Conservation (phyloP, 202 grass and related monocot species). For the Panicum virgatum region DNA sequence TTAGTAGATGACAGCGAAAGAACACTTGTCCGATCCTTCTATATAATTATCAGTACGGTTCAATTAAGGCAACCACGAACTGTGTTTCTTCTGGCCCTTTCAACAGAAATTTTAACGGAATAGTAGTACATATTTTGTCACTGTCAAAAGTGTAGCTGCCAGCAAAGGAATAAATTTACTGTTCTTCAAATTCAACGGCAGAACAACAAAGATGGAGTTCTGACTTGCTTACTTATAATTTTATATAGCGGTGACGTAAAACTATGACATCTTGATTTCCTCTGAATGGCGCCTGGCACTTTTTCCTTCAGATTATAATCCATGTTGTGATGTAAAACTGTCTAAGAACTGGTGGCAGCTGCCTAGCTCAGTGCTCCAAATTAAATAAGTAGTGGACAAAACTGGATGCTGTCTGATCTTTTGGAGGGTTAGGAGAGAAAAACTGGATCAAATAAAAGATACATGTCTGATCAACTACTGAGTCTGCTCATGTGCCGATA, state of each 20-base stretch:
- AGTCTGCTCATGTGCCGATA: background rate
- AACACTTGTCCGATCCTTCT: background rate
- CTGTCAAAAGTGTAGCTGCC: background rate
- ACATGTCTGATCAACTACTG: background rate
- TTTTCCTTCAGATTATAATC: background rate
- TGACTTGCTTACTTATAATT: background rate
- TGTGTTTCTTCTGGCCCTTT: background rate
- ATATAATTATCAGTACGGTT: background rate
- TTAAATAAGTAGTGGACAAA: background rate
- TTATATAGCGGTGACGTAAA: too few relatives aligned
- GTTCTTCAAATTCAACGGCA: background rate
- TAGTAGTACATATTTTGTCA: background rate
- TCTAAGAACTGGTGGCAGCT: background rate
- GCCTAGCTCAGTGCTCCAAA: background rate
- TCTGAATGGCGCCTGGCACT: background rate
- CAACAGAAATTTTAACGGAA: background rate
- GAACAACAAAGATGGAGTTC: background rate
- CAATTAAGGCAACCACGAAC: background rate
- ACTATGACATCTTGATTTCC: too few relatives aligned
- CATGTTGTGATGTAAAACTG: background rate
- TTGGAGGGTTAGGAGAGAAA: background rate
- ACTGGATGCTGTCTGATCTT: background rate
- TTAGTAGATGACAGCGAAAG: constrained; percentile 36
- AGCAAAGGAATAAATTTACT: background rate
- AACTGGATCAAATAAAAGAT: background rate